Evolutionary conservation across 2,329 filamentous ascomycete species (phyloP), one percentile per base, ranked within the genome.

Genomic region (Daldinia sp.): DNA sequence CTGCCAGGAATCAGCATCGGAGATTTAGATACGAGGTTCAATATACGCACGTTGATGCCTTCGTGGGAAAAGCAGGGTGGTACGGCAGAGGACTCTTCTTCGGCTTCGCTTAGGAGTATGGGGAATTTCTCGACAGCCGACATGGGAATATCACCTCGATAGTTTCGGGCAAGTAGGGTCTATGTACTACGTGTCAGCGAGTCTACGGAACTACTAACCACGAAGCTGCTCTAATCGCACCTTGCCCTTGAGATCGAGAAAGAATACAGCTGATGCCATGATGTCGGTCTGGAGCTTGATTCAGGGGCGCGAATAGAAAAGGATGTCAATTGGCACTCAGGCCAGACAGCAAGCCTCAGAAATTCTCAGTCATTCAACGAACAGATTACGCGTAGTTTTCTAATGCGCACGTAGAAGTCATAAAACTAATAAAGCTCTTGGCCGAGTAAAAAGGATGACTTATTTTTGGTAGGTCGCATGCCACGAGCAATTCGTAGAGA

Each of bases 191-290:
- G 6, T 52, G 29, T 61, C 29, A 64, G 68, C 19, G 2, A 17
- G 21, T 0, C 2, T 6, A 29, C 23, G 6, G 2, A 3, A 1
- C 2, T 1, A 3, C 11, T 6, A 4, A 23, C 11, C 11, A 30
- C 10, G 34, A 30, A 43, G 19, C 11, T 45, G 9, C 11, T 45
- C 23, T 37, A 63, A 29, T 67, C 82, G 67, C 79, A 96, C 93
- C 91, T 99, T 99, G 92, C 95, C 95, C 93, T 99, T 99, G 71
- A 99, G 86, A 80, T 99, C 95, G 74, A 99, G 90, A 79, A 99
- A 99, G 87, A 99, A 99, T 75, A 99, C 78, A 69, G 95, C 95
- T 64, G 95, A 99, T 72, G 95, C 95, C 95, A 99, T 99, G 77
- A 72, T 84, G 80, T 73, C 66, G 48, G 64, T 69, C 59, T 67